Evolutionary conservation across 2,329 filamentous ascomycete genomes (phyloP), one percentile per base, ranked within the genome.

Genomic region (Cladophialophora carrionii): DNA sequence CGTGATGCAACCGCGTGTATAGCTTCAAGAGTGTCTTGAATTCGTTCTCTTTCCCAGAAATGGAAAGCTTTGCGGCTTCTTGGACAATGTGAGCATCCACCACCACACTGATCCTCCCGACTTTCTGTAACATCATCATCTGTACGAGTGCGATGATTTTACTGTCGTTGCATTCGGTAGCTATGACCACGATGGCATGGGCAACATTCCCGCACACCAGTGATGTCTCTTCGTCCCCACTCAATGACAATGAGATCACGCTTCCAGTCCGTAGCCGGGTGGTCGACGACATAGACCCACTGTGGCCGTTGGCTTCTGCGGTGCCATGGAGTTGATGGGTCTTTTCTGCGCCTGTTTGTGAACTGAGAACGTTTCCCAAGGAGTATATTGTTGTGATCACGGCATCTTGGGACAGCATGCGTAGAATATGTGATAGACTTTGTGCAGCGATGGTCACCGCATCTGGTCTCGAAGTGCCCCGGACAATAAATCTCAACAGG

Each of bases 321-420:
- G 46, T 14, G 10, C 62, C 26, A 14, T 66, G 61, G 24, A 72
- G 32, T 62, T 76, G 76, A 65, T 76, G 72, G 29, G 71, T 66
- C 61, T 82, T 82, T 32, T 87, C 84, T 37, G 80, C 73, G 20
- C 78, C 79, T 6, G 84, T 82, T 54, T 85, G 87, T 4, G 92
- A 88, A 71, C 92, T 97, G 14, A 99, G 83, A 3, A 96, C 90
- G 74, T 99, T 99, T 22, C 95, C 95, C n/a, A 99, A 83, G 0
- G 92, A 95, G 78, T 99, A 99, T 9, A 99, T 82, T 0, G 93
- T 98, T 4, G 93, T 96, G 70, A 99, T 98, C 41, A 96, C 86
- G 41, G 92, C 89, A 80, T 99, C 95, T 72, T 96, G 90, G 1
- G 95, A 96, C 12, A 98, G 83, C 72, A 89, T 84, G 71, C 88